Evolutionary conservation across 441 rosid genomes (phyloP).

Genomic region (Populus hybrid): DNA sequence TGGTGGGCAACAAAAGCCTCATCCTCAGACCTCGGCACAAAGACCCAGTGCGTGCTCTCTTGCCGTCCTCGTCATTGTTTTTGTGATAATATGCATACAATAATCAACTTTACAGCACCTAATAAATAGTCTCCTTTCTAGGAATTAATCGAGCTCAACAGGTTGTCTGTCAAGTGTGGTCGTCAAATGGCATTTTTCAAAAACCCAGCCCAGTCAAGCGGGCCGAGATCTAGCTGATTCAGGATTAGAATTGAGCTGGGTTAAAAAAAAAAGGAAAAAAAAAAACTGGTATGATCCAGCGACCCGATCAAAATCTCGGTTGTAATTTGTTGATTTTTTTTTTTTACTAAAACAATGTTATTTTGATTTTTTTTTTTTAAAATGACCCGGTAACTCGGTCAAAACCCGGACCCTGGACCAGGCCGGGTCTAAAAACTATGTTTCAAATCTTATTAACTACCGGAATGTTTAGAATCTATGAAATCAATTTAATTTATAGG

Average conservation of each 20-base stretch:
- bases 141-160: background rate
- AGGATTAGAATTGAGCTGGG: fast-evolving
- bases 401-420: too few species aligned
- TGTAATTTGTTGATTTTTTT: too few species aligned
- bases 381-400: too few species aligned
- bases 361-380: too few species aligned
- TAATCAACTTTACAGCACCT: background rate
- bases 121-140: background rate
- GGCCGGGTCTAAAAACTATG: background rate
- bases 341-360: too few species aligned
- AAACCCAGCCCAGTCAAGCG: too few species aligned
- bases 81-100: background rate
- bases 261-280: too few species aligned
- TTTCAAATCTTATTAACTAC: too few species aligned
- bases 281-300: too few species aligned
- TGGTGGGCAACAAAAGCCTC: slow-evolving; percentile 80
- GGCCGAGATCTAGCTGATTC: fast-evolving
- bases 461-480: too few species aligned
- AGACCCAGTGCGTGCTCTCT: background rate
- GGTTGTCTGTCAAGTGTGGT: background rate
- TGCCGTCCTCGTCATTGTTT: background rate
- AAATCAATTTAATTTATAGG: too few species aligned
- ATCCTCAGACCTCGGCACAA: slow-evolving; percentile 36
- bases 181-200: background rate
- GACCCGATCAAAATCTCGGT: too few species aligned